Base-by-base conservation (phyloP, 257 asterid species). In the Fraxinus excelsior region DNA sequence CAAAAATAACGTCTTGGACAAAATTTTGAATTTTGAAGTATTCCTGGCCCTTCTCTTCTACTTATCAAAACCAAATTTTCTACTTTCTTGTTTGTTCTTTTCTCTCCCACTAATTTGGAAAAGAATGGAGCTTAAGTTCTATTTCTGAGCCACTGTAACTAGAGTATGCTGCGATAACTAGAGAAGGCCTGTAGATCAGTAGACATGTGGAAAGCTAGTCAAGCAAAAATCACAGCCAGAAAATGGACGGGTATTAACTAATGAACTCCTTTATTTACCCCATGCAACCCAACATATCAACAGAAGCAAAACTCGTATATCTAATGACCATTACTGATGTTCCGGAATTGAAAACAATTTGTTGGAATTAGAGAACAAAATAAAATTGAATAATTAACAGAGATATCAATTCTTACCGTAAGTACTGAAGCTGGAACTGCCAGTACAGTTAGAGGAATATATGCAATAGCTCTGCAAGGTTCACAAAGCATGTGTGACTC, bases 351-450 rank as follows among this genome's bases (percentile, higher is more conserved):
- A 31, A 74, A 73, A 65, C 25, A 46, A n/a, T 72, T 70, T 75
- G 40, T 38, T 58, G 62, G 70, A 62, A 21, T 7, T 21, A 23
- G 1, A 58, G 7, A 16, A 69, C 18, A 78, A 31, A 5, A 74
- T 10, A 74, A 69, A 66, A 38, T 38, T 44, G 73, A 23, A 1
- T 9, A 46, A 7, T 18, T 38, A 2, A 31, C 25, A 40, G 26
- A 46, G 67, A 72, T 74, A 60, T 42, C 11, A 51, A 76, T 76
- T 81, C 79, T 83, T 87, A 96, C 99, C 73, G 99, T 95, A 72
- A 96, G 92, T 65, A 96, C 79, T 73, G 99, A 96, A 79, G 99
- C 99, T 76, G 99, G 99, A 81, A 96, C 98, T 64, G 98, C 99
- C 83, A 96, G 82, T 78, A 93, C 88, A 7, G 99, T 96, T 71